Evolutionary conservation across 1,284 basidiomycete genomes (phyloP).

Genomic region (Trichosporon faecale): DNA sequence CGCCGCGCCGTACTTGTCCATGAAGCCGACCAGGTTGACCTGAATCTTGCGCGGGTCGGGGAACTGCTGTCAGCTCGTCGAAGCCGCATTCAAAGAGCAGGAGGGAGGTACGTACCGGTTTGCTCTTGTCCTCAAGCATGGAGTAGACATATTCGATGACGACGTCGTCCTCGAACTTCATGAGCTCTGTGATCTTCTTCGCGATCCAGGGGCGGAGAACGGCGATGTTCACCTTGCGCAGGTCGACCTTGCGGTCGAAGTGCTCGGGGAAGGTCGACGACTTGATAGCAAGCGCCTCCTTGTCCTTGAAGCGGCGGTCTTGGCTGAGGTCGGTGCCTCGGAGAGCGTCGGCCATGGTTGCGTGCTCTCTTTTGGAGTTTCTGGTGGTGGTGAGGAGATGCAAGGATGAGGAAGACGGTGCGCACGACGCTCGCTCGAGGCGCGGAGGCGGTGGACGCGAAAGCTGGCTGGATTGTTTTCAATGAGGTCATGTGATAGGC

Average conservation of each 20-base stretch:
- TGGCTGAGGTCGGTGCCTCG: constrained; percentile 40
- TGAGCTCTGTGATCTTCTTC: constrained; percentile 80
- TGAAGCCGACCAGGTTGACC: constrained; percentile 87
- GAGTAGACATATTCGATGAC: constrained; percentile 95
- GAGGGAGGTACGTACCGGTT: constrained; percentile 61
- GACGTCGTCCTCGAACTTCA: constrained; percentile 94
- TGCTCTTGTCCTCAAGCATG: constrained; percentile 76
- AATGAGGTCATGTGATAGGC: constrained; percentile 3
- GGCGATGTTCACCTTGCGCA: constrained; percentile 79
- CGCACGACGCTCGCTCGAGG: neutral
- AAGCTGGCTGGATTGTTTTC: neutral
- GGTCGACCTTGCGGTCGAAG: constrained; percentile 90
- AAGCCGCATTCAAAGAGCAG: neutral
- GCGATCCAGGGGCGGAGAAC: constrained; percentile 87
- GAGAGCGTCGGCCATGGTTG: constrained; percentile 8
- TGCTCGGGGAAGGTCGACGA: constrained; percentile 83
- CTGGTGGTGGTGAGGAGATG: neutral
- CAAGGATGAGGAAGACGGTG: neutral
- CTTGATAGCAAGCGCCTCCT: constrained; percentile 83
- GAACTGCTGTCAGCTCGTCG: constrained; percentile 55
- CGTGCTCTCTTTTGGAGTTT: neutral
- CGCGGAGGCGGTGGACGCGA: neutral
- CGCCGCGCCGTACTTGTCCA: constrained; percentile 64
- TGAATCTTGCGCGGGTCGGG: constrained; percentile 95
- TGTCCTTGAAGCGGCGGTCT: constrained; percentile 79